Percentiles rank a stretch among this genome's conserved stretches.
phyloP scores from a whole-genome alignment of 2,329 filamentous ascomycete genomes.

The Juglanconis juglandina region DNA sequence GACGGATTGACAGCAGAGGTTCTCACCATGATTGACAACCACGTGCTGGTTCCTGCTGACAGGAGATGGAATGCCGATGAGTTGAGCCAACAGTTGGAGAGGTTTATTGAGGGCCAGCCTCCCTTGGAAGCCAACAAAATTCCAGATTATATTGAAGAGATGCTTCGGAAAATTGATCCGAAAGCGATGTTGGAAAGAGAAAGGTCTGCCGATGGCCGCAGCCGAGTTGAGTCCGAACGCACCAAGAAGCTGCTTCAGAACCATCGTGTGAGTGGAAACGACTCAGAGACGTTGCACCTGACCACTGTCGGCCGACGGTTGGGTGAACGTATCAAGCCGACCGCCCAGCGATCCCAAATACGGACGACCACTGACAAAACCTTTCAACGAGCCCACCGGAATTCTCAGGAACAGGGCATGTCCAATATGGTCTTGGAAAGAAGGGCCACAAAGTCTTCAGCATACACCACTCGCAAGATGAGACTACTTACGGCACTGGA shows the following conservation, averaged over 20 bases:
- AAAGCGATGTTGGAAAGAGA: neutral
- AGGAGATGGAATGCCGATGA: neutral
- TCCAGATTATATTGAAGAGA: neutral
- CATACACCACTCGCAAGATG: neutral
- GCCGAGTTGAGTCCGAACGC: neutral
- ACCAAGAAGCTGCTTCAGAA: neutral
- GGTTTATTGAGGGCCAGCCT: neutral
- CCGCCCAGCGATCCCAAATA: neutral
- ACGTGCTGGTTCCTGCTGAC: neutral
- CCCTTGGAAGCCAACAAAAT: neutral
- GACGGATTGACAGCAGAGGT: neutral
- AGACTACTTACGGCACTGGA: neutral
- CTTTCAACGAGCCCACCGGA: neutral
- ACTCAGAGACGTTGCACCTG: neutral
- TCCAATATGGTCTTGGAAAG: neutral
- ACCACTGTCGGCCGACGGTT: neutral
- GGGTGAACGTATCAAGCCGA: neutral
- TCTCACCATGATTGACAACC: neutral
- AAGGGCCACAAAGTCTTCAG: neutral
- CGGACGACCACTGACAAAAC: neutral
- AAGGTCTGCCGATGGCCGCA: neutral
- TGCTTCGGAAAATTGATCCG: neutral
- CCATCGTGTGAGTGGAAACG: neutral
- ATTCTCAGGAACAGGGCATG: neutral
- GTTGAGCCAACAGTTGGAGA: neutral